Conservation (phyloP, 2,329 filamentous ascomycete genomes). For the Colletotrichum sp. region DNA sequence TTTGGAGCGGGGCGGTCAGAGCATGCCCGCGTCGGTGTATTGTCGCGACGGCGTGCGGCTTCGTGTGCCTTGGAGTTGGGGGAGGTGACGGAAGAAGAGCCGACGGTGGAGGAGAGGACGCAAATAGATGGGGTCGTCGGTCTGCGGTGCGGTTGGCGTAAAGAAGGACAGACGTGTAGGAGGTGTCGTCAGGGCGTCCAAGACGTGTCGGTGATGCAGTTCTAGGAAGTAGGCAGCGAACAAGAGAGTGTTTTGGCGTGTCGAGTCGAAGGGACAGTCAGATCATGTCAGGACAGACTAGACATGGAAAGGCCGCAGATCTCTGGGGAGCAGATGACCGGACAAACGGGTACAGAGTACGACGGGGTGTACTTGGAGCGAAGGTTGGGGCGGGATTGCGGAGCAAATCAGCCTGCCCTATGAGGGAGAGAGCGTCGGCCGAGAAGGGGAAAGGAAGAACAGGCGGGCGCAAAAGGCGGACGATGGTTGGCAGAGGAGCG, state of each 20-base stretch:
- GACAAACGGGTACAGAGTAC: neutral
- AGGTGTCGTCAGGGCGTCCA: neutral
- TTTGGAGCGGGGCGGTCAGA: constrained; percentile 5
- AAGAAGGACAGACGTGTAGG: neutral
- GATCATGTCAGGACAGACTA: neutral
- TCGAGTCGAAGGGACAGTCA: neutral
- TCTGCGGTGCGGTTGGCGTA: neutral
- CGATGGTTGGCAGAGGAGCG: neutral
- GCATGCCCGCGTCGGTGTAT: constrained; percentile 8
- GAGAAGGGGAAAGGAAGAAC: constrained; percentile 15
- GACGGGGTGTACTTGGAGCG: neutral
- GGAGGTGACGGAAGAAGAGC: neutral
- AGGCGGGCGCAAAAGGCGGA: constrained; percentile 1
- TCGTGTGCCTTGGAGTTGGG: neutral
- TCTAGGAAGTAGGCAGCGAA: neutral
- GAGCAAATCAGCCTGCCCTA: neutral
- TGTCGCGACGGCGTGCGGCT: neutral
- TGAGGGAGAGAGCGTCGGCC: neutral
- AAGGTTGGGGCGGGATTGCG: neutral
- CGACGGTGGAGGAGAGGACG: neutral
- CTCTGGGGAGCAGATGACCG: constrained; percentile 16
- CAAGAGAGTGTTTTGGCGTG: neutral
- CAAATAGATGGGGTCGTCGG: neutral
- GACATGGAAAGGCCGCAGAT: constrained; percentile 9
- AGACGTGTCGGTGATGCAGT: neutral